Percentiles rank a stretch among this genome's conserved stretches.
phyloP scores from a whole-genome alignment of 148 eudicot species.

The Linanthus parryae region DNA sequence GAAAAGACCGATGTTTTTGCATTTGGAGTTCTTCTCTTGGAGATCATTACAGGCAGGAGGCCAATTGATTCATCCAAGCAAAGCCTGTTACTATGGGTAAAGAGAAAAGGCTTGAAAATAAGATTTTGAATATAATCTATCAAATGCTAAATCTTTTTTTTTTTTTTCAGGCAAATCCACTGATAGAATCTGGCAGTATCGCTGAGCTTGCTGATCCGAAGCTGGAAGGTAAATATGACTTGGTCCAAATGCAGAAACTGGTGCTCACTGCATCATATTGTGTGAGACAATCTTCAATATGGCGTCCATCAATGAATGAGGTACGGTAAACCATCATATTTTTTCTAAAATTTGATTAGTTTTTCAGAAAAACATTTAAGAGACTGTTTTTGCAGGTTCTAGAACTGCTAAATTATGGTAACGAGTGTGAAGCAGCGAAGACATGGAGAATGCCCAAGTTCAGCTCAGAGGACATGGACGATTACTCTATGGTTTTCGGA shows the following conservation, averaged over 20 bases:
- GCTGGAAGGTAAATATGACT: slow-evolving; percentile 45
- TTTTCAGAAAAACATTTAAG: no score
- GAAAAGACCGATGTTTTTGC: slow-evolving; percentile 92
- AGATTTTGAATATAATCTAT: neutral
- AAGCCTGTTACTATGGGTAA: slow-evolving; percentile 80
- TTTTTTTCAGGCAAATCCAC: slow-evolving; percentile 61
- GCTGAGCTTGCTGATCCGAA: slow-evolving; percentile 64
- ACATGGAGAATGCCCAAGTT: slow-evolving; percentile 50
- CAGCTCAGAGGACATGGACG: slow-evolving; percentile 55
- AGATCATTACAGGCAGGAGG: slow-evolving; percentile 67
- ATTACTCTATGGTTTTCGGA: slow-evolving; percentile 79
- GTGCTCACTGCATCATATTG: slow-evolving; percentile 75
- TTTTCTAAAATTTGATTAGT: neutral
- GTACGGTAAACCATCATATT: slow-evolving; percentile 11
- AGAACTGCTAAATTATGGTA: slow-evolving; percentile 42
- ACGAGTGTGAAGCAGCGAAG: slow-evolving; percentile 32
- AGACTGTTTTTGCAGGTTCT: slow-evolving; percentile 34
- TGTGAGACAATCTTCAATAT: slow-evolving; percentile 61
- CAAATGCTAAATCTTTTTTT: neutral
- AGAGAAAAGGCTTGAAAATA: neutral
- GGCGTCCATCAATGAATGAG: slow-evolving; percentile 88
- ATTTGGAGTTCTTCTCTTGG: slow-evolving; percentile 79
- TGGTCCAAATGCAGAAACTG: slow-evolving; percentile 49
- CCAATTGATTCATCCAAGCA: slow-evolving; percentile 68
- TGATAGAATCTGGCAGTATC: slow-evolving; percentile 61